Conservation (phyloP, 2,329 filamentous ascomycete species). For the Verruconis gallopava region DNA sequence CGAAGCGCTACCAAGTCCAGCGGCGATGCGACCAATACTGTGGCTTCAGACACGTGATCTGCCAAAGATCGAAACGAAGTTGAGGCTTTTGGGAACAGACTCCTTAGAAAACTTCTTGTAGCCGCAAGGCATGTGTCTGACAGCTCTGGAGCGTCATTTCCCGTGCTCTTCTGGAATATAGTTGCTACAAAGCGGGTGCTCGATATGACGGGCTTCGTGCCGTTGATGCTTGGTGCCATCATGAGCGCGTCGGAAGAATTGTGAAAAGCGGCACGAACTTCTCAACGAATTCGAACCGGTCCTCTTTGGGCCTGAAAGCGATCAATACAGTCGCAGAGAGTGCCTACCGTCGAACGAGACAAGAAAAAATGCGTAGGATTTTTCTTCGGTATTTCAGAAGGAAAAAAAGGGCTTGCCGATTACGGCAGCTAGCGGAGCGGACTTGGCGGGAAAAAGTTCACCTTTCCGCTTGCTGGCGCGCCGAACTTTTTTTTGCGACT, state of each 20-base stretch:
- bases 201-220: no score
- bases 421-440: no score
- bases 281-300: no score
- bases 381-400: no score
- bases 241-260: no score
- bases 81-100: neutral
- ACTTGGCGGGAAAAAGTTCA: neutral
- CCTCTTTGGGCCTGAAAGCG: no score
- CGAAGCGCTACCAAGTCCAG: neutral
- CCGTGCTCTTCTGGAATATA: neutral
- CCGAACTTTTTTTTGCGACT: neutral
- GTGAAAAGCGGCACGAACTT: no score
- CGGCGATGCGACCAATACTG: neutral
- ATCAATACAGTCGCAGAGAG: no score
- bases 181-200: neutral
- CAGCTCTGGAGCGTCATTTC: neutral
- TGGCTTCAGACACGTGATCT: neutral
- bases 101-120: neutral
- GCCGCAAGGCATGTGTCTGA: neutral
- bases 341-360: no score
- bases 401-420: no score
- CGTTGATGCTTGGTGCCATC: neutral
- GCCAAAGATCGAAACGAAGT: neutral
- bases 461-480: neutral
- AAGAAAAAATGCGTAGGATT: no score